A percentile compares a stretch with the other conserved stretches of the same genome.
Evolutionary conservation across 2,329 filamentous ascomycete species (phyloP).

Genomic region (Fusarium sp.): DNA sequence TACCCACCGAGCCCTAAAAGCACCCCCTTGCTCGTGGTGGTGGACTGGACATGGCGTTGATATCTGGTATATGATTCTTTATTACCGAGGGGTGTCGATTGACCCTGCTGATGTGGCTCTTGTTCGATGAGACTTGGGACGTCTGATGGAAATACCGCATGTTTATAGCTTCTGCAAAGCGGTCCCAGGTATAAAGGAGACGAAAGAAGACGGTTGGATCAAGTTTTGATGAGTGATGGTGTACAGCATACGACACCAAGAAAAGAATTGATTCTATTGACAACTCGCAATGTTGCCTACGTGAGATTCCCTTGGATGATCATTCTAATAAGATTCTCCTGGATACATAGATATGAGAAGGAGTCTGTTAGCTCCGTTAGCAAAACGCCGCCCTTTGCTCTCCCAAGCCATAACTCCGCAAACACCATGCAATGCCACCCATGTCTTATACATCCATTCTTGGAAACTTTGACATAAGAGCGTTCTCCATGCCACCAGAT

Average conservation of each 20-base stretch:
- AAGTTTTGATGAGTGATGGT: slow-evolving; percentile 33
- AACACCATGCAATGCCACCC: slow-evolving; percentile 56
- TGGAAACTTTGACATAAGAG: neutral
- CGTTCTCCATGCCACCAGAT: neutral
- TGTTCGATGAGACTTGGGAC: slow-evolving; percentile 29
- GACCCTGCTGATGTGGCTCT: slow-evolving; percentile 11
- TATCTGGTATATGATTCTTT: slow-evolving; percentile 11
- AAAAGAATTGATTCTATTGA: slow-evolving; percentile 30
- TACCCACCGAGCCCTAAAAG: slow-evolving; percentile 47
- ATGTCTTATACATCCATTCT: slow-evolving; percentile 21
- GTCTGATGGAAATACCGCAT: slow-evolving; percentile 3
- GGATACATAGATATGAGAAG: neutral
- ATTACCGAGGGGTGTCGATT: slow-evolving; percentile 1
- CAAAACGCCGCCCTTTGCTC: slow-evolving; percentile 12
- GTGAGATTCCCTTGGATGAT: neutral
- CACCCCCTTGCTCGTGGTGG: slow-evolving; percentile 39
- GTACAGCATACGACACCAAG: slow-evolving; percentile 33
- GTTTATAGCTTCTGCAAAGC: slow-evolving; percentile 3
- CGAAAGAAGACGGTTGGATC: slow-evolving; percentile 5
- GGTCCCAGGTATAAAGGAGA: slow-evolving; percentile 11
- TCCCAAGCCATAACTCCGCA: slow-evolving; percentile 34
- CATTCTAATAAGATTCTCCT: neutral
- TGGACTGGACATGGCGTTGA: slow-evolving; percentile 42
- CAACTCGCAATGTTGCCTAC: slow-evolving; percentile 2
- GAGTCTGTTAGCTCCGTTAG: slow-evolving; percentile 21